Evolutionary conservation across 2,329 filamentous ascomycete species (phyloP).

Genomic region (Microcera coccophila): DNA sequence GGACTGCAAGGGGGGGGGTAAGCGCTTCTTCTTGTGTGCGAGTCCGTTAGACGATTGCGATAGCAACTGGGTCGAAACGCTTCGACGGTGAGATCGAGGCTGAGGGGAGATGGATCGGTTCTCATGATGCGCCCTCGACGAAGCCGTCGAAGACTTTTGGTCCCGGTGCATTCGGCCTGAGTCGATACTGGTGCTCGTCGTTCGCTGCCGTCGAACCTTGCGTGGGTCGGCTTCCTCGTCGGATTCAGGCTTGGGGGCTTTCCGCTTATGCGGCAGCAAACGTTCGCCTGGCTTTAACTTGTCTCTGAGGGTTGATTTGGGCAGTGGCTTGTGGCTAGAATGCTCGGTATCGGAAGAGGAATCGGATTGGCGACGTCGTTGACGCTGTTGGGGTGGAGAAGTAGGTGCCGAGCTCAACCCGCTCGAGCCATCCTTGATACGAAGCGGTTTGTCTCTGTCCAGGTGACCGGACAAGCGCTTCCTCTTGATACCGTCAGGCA

Average conservation of each 20-base stretch:
- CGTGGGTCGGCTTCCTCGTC: slow-evolving; percentile 55
- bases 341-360: slow-evolving; percentile 56
- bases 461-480: slow-evolving; percentile 41
- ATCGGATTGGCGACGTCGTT: slow-evolving; percentile 33
- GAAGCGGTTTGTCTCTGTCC: slow-evolving; percentile 40
- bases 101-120: slow-evolving; percentile 58
- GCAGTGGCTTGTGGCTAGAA: slow-evolving; percentile 38
- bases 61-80: slow-evolving; percentile 60
- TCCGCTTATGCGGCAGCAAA: slow-evolving; percentile 49
- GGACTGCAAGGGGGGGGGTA: slow-evolving; percentile 58
- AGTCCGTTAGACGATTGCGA: slow-evolving; percentile 53
- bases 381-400: slow-evolving; percentile 44
- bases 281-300: slow-evolving; percentile 47
- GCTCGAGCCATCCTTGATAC: slow-evolving; percentile 51
- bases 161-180: slow-evolving; percentile 31
- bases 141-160: slow-evolving; percentile 28
- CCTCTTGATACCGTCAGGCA: slow-evolving; percentile 41
- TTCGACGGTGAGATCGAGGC: slow-evolving; percentile 56
- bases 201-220: slow-evolving; percentile 52
- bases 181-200: slow-evolving; percentile 43
- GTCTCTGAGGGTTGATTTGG: slow-evolving; percentile 46
- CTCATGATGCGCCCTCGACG: slow-evolving; percentile 32
- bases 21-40: slow-evolving; percentile 56
- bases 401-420: slow-evolving; percentile 57
- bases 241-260: slow-evolving; percentile 51